Evolutionary conservation across 768 basidiomycete genomes (phyloP), one percentile per base, ranked within the genome.

Genomic region (Tulasnella sp.): DNA sequence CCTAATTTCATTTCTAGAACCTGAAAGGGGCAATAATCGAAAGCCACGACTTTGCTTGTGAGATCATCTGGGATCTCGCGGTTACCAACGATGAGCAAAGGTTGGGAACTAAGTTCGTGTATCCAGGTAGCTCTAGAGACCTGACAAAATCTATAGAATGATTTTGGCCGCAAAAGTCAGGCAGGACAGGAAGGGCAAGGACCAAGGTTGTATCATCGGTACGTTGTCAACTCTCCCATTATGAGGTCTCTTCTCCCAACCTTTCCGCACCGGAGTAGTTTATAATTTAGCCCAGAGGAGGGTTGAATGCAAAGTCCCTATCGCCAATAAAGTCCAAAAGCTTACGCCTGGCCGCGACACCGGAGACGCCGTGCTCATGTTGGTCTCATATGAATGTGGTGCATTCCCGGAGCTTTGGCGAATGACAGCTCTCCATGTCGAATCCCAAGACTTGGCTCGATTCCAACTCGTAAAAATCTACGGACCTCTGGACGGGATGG

Each of bases 361-460:
- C 5, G 31, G 64, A 28, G 28, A 69, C 12, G 92, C 91, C 31
- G 86, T 90, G 7, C 87, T 91, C 9, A 93, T 91, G n/a, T 85
- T 94, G 76, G 89, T 94, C 75, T 93, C 92, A 84, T 93, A 93
- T 83, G 93, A 94, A 84, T 90, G 92, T 83, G 91, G 91, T 88
- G 93, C 92, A 6, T 90, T 92, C n/a, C 93, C 93, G 8, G 93
- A 94, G 83, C 86, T 94, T 3, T 94, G 93, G 93, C 91, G 90
- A 50, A 50, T 50, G 22, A 50, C 20, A 7, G 50, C 24, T 85
- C 84, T 94, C 75, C 92, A 93, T 74, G 84, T 90, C 28, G 86
- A 93, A 40, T 9, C 28, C 18, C 34, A 77, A 8, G 7, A 54
- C 28, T 5, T 37, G 48, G 80, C 18, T 40, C 8, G 54, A 28